Percentiles rank a stretch among this genome's conserved stretches.
These are phyloP conservation scores for Iodosphaeria phyllophila DNA, from an alignment of 2,329 filamentous ascomycete genomes.

Conservation along the genomic window DNA sequence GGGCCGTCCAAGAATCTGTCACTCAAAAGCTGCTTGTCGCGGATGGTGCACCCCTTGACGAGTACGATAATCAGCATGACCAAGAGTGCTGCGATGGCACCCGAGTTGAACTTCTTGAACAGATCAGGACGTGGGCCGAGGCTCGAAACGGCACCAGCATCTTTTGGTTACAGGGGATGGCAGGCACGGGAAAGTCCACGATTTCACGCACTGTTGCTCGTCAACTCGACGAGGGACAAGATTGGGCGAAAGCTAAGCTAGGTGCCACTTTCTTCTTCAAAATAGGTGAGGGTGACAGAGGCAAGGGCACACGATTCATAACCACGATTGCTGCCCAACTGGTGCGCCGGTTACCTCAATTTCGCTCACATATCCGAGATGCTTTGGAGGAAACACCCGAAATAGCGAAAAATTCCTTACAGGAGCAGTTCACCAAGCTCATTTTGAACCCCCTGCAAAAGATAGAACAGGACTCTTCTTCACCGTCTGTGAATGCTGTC, in stretches of 20 bases:
- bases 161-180: slow-evolving; percentile 18
- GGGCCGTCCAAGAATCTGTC: too few species aligned
- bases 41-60: background rate
- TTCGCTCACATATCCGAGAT: slow-evolving; percentile 10
- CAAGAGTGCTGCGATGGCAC: background rate
- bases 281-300: slow-evolving; percentile 17
- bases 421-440: slow-evolving; percentile 22
- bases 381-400: slow-evolving; percentile 13
- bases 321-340: slow-evolving; percentile 19
- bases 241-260: slow-evolving; percentile 2
- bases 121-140: slow-evolving; percentile 1
- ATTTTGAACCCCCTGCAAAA: slow-evolving; percentile 15
- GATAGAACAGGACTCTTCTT: background rate
- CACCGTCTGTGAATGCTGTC: slow-evolving; percentile 1
- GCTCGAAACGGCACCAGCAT: background rate
- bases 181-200: slow-evolving; percentile 21
- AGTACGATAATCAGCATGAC: background rate
- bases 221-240: slow-evolving; percentile 1
- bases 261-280: slow-evolving; percentile 24
- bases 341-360: slow-evolving; percentile 7
- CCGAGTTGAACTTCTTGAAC: background rate
- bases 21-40: too few species aligned
- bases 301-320: slow-evolving; percentile 16
- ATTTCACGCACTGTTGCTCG: slow-evolving; percentile 15
- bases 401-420: slow-evolving; percentile 10